phyloP scores from a whole-genome alignment of 139 green algal genomes.

The Chlamydomonas incerta region DNA sequence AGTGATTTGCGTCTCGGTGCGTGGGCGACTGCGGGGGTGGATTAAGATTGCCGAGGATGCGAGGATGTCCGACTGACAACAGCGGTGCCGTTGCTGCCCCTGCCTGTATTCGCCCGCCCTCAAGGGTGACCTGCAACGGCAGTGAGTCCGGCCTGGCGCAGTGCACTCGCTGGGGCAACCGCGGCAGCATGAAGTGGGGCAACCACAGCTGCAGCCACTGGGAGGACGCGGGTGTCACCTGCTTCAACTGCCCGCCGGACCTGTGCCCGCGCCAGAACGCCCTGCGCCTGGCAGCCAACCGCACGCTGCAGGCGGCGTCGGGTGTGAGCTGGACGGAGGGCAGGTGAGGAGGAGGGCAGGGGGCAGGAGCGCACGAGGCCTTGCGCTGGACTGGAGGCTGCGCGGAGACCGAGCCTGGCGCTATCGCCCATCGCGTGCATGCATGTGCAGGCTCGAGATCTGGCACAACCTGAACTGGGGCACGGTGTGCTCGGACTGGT shows the following conservation, averaged over 20 bases:
- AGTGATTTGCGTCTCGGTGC: too few species aligned
- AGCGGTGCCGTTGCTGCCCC: too few species aligned
- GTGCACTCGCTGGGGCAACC: neutral
- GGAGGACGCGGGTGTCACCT: slow-evolving; percentile 44
- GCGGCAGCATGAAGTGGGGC: slow-evolving; percentile 19
- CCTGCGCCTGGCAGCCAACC: slow-evolving; percentile 7
- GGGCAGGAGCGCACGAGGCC: too few species aligned
- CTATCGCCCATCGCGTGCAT: too few species aligned
- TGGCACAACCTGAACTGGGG: slow-evolving; percentile 52
- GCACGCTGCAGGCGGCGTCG: neutral
- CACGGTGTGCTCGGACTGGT: slow-evolving; percentile 39
- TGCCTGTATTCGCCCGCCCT: too few species aligned
- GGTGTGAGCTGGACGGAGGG: neutral
- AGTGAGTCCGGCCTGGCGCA: slow-evolving; percentile 2
- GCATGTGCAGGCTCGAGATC: slow-evolving; percentile 12
- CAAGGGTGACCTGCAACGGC: slow-evolving; percentile 14
- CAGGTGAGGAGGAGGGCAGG: too few species aligned
- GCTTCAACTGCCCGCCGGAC: slow-evolving; percentile 24
- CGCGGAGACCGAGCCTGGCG: too few species aligned
- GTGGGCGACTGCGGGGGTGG: too few species aligned
- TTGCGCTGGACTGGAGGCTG: too few species aligned
- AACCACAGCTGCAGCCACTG: slow-evolving; percentile 40
- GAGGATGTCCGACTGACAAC: too few species aligned
- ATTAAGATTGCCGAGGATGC: too few species aligned
- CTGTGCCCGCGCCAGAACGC: neutral